phyloP scores from a whole-genome alignment of 306 rosid genomes.

The Calophaca sinica region DNA sequence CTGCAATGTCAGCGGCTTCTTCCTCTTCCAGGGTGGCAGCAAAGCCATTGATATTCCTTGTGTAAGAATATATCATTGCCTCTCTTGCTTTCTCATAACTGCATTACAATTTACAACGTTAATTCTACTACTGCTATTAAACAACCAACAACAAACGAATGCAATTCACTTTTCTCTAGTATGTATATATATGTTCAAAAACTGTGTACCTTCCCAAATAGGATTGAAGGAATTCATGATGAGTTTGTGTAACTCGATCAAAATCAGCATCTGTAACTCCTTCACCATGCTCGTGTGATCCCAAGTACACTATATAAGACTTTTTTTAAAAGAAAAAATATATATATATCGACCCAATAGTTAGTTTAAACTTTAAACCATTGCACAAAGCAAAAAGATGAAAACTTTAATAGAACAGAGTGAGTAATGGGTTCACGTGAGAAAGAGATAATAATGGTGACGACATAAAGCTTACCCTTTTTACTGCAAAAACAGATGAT shows the following conservation, averaged over 20 bases:
- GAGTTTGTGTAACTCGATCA: constrained; percentile 57
- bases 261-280: constrained; percentile 54
- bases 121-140: not conserved
- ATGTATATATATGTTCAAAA: no score
- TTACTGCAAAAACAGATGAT: constrained; percentile 59
- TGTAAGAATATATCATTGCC: constrained; percentile 67
- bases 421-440: no score
- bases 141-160: no score
- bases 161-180: no score
- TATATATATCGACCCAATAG: not conserved
- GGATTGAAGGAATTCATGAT: constrained; percentile 59
- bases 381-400: constrained; percentile 28
- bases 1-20: constrained; percentile 43
- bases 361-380: not conserved
- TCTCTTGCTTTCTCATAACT: constrained; percentile 59
- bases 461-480: constrained; percentile 50
- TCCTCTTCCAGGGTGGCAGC: constrained; percentile 60
- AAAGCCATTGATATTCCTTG: constrained; percentile 64
- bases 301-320: constrained; percentile 79
- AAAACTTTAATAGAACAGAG: constrained; percentile 21
- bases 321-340: constrained; percentile 28
- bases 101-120: constrained; percentile 17
- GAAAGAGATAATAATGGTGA: not conserved
- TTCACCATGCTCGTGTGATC: constrained; percentile 61
- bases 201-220: constrained; percentile 46